Evolutionary conservation across 345 rosid species (phyloP).

Genomic region (Eucalyptus sp.): DNA sequence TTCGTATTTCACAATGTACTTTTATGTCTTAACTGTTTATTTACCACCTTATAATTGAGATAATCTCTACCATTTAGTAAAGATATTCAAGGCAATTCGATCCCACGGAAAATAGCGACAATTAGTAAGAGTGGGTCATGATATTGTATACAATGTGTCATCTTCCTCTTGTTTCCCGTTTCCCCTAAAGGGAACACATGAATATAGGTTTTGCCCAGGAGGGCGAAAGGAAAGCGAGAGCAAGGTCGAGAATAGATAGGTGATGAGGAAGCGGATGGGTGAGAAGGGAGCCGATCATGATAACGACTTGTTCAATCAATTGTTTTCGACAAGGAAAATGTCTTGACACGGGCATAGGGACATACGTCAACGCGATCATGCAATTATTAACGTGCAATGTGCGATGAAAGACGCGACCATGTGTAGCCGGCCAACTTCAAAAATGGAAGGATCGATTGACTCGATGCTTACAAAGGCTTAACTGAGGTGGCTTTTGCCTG

Average conservation of each 20-base stretch:
- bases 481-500: background rate
- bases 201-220: background rate
- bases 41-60: background rate
- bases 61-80: background rate
- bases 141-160: background rate
- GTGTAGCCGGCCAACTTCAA: background rate
- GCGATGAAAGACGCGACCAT: background rate
- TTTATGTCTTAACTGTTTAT: background rate
- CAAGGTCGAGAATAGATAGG: background rate
- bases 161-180: background rate
- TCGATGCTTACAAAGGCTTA: background rate
- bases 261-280: background rate
- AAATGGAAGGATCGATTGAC: background rate
- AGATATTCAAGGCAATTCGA: background rate
- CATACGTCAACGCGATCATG: background rate
- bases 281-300: background rate
- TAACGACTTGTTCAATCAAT: background rate
- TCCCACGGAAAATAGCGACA: background rate
- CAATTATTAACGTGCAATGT: background rate
- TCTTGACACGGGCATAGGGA: background rate
- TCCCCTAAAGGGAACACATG: background rate
- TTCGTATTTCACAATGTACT: background rate
- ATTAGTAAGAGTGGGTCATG: background rate
- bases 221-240: background rate
- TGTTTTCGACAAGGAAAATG: background rate